Evolutionary conservation across 2,329 filamentous ascomycete genomes (phyloP), one percentile per base, ranked within the genome.

Genomic region (Colletotrichum salicis): DNA sequence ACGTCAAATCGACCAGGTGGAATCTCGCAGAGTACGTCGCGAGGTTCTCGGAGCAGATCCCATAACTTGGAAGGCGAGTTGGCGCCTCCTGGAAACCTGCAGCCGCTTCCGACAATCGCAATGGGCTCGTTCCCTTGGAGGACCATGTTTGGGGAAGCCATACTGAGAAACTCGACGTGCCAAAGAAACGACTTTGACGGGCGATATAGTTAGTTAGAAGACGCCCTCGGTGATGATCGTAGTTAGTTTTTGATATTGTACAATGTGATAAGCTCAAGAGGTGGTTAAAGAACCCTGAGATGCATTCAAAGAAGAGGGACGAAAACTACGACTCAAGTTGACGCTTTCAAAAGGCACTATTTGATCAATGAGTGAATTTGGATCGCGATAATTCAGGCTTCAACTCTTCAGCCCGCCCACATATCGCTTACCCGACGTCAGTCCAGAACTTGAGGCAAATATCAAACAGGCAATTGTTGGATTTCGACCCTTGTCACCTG

Each of bases 41-140:
- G 41, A 45, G 75, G 75, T 15, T 73, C 45, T 41, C 65, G 60
- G n/a, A 74, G 56, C 22, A 76, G 70, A 6, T 73, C 62, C 75
- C 75, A 76, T 12, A 76, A 55, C 24, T 66, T 70, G 1, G 74
- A 75, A 13, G 75, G 75, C 6, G 74, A 75, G 29, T 15, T 72
- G 22, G 70, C 68, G 33, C 68, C 69, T 13, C 75, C 75, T 13
- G 75, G 74, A 56, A 76, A 76, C 19, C 75, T 71, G 57, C 75
- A 76, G 27, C 56, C 74, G 57, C 68, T 75, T 10, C 75, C 75
- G 37, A 76, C 71, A 33, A 76, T 75, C 41, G 75, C 75, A 41
- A 76, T 76, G 37, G 75, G 75, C 57, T 76, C 75, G 51, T 62
- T 72, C 27, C 55, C 35, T 33, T 37, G 31, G 31, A n/a, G 10